A percentile compares a stretch with the other conserved stretches of the same genome.
phyloP scores from a whole-genome alignment of 164 flowering plant genomes.

The Taxillus chinensis region DNA sequence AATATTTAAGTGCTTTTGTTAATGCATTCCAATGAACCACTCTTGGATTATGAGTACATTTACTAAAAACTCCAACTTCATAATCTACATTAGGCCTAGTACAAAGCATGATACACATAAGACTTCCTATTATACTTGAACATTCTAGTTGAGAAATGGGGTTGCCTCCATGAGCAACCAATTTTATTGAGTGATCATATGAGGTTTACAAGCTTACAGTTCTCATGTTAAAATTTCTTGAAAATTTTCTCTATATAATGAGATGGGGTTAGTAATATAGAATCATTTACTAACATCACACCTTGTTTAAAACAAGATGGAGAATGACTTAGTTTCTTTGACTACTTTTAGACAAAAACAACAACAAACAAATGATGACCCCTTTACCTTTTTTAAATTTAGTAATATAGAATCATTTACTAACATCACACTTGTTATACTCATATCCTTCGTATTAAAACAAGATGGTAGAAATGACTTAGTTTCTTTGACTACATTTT shows the following conservation, averaged over 20 bases:
- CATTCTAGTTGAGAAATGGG: constrained; percentile 1
- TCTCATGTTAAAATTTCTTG: constrained; percentile 5
- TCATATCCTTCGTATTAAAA: constrained; percentile 19
- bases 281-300: not conserved
- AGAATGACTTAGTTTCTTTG: not conserved
- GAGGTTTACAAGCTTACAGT: constrained; percentile 7
- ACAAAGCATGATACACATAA: constrained; percentile 9
- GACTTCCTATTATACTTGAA: not conserved
- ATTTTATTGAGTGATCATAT: not conserved
- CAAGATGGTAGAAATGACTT: not conserved
- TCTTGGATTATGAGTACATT: constrained; percentile 16
- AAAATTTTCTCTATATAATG: constrained; percentile 14
- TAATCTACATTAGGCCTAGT: constrained; percentile 19
- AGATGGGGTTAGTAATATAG: constrained; percentile 3
- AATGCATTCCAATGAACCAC: constrained; percentile 12
- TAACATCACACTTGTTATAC: constrained; percentile 9
- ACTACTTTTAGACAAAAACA: constrained; percentile 3
- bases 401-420: constrained; percentile 9
- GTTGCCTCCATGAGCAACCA: constrained; percentile 1
- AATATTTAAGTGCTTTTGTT: constrained; percentile 6
- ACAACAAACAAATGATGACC: constrained; percentile 8
- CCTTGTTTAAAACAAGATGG: constrained; percentile 1
- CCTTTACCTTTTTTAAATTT: not conserved
- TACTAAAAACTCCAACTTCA: constrained; percentile 8
- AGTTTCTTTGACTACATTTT: not conserved